Conservation (phyloP, 1,139 yeast genomes). For the Hansenula sp. region DNA sequence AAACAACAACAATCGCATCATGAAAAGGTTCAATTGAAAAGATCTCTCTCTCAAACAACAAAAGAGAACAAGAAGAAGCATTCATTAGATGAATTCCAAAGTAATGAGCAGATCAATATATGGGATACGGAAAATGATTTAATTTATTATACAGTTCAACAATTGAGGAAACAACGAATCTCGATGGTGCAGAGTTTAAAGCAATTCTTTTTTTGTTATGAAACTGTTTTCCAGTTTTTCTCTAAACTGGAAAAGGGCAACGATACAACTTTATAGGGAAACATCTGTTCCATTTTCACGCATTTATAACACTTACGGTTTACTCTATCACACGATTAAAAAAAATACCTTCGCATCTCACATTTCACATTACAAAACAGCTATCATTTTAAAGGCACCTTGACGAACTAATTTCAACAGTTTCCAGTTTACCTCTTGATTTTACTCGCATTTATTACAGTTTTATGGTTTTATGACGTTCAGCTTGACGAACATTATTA, state of each 20-base stretch:
- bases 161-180: constrained; percentile 65
- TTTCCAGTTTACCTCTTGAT: too few relatives aligned
- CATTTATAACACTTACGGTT: constrained; percentile 1
- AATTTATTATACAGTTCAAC: constrained; percentile 30
- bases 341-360: too few relatives aligned
- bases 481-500: too few relatives aligned
- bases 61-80: neutral
- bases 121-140: constrained; percentile 33
- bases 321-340: neutral
- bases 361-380: too few relatives aligned
- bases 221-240: constrained; percentile 36
- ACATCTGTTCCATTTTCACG: too few relatives aligned
- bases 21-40: neutral
- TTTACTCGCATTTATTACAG: neutral
- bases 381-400: too few relatives aligned
- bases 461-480: neutral
- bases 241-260: constrained; percentile 8
- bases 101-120: constrained; percentile 24
- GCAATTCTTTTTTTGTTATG: constrained; percentile 73
- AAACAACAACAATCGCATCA: constrained; percentile 4
- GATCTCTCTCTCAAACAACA: neutral
- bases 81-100: constrained; percentile 5
- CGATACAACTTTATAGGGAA: too few relatives aligned
- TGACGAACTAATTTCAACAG: too few relatives aligned
- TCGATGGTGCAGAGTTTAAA: constrained; percentile 82